Conservation (phyloP, 768 basidiomycete genomes). For the Lactarius quietus region DNA sequence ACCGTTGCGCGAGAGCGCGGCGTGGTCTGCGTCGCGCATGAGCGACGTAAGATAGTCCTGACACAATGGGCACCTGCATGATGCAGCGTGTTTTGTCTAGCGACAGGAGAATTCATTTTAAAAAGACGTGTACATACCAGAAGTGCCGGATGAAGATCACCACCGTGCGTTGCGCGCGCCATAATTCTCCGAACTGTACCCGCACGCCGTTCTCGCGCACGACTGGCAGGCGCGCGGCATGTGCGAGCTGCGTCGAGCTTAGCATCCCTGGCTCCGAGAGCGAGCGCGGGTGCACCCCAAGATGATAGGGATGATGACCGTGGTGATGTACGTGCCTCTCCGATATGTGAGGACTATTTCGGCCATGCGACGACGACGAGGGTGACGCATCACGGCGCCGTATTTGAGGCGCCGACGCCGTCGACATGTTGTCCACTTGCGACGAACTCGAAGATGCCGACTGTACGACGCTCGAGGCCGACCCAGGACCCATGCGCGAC, state of each 20-base stretch:
- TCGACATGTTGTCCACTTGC: constrained; percentile 16
- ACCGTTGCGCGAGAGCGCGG: constrained; percentile 45
- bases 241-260: constrained; percentile 50
- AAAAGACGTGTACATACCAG: constrained; percentile 42
- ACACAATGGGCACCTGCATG: constrained; percentile 67
- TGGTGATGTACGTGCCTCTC: constrained; percentile 9
- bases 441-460: constrained; percentile 16
- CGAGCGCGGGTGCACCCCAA: constrained; percentile 12
- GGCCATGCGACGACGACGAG: constrained; percentile 11
- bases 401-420: constrained; percentile 5
- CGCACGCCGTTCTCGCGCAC: constrained; percentile 63
- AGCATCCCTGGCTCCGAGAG: constrained; percentile 42
- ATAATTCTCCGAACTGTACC: constrained; percentile 66
- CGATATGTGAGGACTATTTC: constrained; percentile 3
- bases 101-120: constrained; percentile 2
- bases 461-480: not conserved
- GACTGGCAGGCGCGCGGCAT: constrained; percentile 60
- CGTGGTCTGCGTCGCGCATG: constrained; percentile 44
- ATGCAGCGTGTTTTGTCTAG: constrained; percentile 2
- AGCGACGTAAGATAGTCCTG: constrained; percentile 85
- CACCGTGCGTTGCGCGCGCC: constrained; percentile 54
- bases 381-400: constrained; percentile 18
- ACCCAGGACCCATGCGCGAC: not conserved
- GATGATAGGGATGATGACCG: constrained; percentile 27
- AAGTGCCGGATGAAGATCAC: constrained; percentile 88